A percentile compares a stretch with the other conserved stretches of the same genome.
These are phyloP conservation scores for Carex littledalei DNA, from an alignment of 176 grass and related monocot genomes.

Conservation along the genomic window DNA sequence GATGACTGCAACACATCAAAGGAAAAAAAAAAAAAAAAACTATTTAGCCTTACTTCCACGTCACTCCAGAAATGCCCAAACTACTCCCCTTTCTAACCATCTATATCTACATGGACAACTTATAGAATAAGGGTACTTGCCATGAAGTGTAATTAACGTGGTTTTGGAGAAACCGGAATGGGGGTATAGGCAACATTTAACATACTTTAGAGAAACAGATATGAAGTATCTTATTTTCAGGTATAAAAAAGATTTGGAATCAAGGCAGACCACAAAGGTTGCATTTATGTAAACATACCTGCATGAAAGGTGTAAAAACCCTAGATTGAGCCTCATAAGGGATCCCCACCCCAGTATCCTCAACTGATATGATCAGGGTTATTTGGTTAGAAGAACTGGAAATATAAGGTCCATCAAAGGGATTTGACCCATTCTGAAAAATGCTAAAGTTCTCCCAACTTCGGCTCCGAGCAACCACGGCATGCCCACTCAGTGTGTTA, in stretches of 20 bases:
- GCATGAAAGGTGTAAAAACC: constrained; percentile 95
- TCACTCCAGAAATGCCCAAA: not conserved
- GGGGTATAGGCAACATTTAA: not conserved
- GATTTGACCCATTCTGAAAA: constrained; percentile 38
- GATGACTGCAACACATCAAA: not conserved
- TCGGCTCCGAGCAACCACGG: constrained; percentile 42
- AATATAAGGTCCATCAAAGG: constrained; percentile 39
- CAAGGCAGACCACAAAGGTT: not conserved
- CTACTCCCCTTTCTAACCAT: not conserved
- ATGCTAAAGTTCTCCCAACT: constrained; percentile 72
- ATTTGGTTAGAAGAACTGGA: constrained; percentile 51
- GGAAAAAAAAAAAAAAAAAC: not conserved
- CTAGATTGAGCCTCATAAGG: constrained; percentile 78
- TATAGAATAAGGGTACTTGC: not conserved
- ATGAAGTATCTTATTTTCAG: not conserved
- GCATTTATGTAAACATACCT: constrained; percentile 31
- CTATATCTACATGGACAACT: not conserved
- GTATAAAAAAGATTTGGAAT: not conserved
- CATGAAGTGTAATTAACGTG: not conserved
- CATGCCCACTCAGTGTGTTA: constrained; percentile 71
- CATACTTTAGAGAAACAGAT: not conserved
- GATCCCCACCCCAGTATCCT: constrained; percentile 93
- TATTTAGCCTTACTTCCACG: not conserved
- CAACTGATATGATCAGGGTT: constrained; percentile 87
- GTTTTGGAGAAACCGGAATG: not conserved